A percentile compares a stretch with the other conserved stretches of the same genome.
Conservation (phyloP, 768 basidiomycete genomes). For the Termitomyces sp. region DNA sequence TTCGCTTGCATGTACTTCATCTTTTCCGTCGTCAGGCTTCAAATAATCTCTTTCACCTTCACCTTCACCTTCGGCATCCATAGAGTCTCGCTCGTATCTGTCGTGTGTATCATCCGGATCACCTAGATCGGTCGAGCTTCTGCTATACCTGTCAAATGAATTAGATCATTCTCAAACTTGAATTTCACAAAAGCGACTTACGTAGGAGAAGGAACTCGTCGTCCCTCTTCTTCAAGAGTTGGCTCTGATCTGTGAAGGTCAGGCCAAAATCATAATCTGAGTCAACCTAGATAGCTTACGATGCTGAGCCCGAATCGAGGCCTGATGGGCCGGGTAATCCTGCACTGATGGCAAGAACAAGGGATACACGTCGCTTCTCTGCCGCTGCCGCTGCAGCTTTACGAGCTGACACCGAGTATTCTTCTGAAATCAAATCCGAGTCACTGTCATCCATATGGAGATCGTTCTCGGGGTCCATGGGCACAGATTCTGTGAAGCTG, state of each 20-base stretch:
- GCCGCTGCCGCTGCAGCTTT: neutral
- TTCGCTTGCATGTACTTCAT: neutral
- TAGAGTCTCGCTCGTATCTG: neutral
- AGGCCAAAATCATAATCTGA: neutral
- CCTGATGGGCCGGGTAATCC: constrained; percentile 13
- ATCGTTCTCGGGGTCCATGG: neutral
- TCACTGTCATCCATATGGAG: neutral
- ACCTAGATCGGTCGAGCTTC: neutral
- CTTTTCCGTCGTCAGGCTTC: neutral
- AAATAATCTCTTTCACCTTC: neutral
- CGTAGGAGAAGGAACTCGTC: neutral
- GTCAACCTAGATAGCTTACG: neutral
- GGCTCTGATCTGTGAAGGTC: neutral
- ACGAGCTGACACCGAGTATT: neutral
- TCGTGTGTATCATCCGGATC: neutral
- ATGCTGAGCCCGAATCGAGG: neutral
- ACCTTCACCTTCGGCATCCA: neutral
- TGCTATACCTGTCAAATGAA: neutral
- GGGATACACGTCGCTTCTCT: constrained; percentile 2
- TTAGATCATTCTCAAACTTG: neutral
- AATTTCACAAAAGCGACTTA: neutral
- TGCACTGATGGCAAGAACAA: constrained; percentile 1
- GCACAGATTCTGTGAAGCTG: neutral
- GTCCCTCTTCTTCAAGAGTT: neutral
- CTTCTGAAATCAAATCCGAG: neutral